Conservation (phyloP, 1,139 yeast species). For the Scheffersomyces lignicola region DNA sequence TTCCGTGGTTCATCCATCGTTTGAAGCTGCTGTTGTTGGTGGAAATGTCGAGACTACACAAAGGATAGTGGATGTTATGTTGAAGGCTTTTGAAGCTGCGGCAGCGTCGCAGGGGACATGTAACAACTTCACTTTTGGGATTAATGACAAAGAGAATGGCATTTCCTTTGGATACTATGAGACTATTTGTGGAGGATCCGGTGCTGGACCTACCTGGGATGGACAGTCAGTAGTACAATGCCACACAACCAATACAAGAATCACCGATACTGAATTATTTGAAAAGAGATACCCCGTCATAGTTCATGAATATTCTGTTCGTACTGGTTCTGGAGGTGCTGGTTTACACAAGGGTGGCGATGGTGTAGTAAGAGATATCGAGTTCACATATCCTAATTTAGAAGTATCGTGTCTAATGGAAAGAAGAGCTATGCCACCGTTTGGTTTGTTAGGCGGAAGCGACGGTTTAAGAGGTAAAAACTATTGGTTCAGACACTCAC, state of each 20-base stretch:
- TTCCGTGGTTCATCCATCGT: slow-evolving; percentile 66
- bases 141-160: slow-evolving; percentile 34
- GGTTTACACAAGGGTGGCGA: slow-evolving; percentile 46
- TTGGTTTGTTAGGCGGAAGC: slow-evolving; percentile 45
- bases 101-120: slow-evolving; percentile 58
- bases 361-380: slow-evolving; percentile 48
- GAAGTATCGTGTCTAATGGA: slow-evolving; percentile 50
- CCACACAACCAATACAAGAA: slow-evolving; percentile 50
- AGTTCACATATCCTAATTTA: slow-evolving; percentile 37
- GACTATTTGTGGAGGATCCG: slow-evolving; percentile 51
- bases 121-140: slow-evolving; percentile 51
- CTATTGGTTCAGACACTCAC: slow-evolving; percentile 32
- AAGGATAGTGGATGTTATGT: slow-evolving; percentile 74
- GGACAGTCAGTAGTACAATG: slow-evolving; percentile 51
- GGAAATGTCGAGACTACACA: slow-evolving; percentile 90
- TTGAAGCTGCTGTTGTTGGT: slow-evolving; percentile 84
- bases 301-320: slow-evolving; percentile 39
- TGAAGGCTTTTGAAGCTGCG: slow-evolving; percentile 74
- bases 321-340: slow-evolving; percentile 42
- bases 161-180: slow-evolving; percentile 49
- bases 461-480: slow-evolving; percentile 42
- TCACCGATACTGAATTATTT: slow-evolving; percentile 48
- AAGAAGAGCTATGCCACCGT: slow-evolving; percentile 45
- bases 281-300: slow-evolving; percentile 50
- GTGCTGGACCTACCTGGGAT: slow-evolving; percentile 51